These are phyloP conservation scores for Acorus gramineus DNA, from an alignment of 106 monocot genomes.

Conservation along the genomic window DNA sequence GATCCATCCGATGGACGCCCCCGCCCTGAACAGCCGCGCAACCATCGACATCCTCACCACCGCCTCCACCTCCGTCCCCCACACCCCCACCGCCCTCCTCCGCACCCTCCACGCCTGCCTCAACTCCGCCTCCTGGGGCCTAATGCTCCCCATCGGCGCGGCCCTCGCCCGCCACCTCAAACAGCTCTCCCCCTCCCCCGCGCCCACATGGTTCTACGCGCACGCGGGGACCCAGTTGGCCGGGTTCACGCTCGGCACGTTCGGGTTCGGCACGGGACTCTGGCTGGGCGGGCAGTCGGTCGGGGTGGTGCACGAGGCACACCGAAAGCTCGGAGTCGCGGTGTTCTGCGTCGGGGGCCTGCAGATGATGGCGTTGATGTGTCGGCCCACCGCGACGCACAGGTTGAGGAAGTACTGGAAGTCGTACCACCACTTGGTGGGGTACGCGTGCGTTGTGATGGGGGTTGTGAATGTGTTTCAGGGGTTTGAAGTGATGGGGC, in stretches of 20 bases:
- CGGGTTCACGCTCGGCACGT: conserved; percentile 41
- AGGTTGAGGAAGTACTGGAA: conserved; percentile 81
- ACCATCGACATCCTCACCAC: conserved; percentile 56
- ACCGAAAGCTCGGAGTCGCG: conserved; percentile 50
- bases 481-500: conserved; percentile 71
- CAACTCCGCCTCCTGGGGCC: conserved; percentile 67
- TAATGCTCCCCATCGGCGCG: conserved; percentile 50
- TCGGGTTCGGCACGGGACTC: conserved; percentile 46
- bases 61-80: conserved; percentile 7
- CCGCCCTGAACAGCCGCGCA: conserved; percentile 53
- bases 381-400: conserved; percentile 62
- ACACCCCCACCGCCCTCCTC: conserved; percentile 7
- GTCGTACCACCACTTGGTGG: conserved; percentile 87
- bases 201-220: conserved; percentile 76
- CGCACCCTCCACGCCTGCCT: conserved; percentile 34
- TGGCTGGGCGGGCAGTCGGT: conserved; percentile 37
- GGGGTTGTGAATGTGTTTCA: conserved; percentile 88
- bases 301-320: conserved; percentile 43
- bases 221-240: conserved; percentile 49
- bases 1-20: conserved; percentile 54
- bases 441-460: conserved; percentile 61
- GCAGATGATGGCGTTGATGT: conserved; percentile 64
- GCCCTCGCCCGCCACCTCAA: conserved; percentile 60
- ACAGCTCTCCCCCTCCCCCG: conserved; percentile 22
- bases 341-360: conserved; percentile 33